Percentiles rank a stretch among this genome's conserved stretches.
phyloP scores from a whole-genome alignment of 1,284 basidiomycete genomes.

The Sanghuangporus weigelae region DNA sequence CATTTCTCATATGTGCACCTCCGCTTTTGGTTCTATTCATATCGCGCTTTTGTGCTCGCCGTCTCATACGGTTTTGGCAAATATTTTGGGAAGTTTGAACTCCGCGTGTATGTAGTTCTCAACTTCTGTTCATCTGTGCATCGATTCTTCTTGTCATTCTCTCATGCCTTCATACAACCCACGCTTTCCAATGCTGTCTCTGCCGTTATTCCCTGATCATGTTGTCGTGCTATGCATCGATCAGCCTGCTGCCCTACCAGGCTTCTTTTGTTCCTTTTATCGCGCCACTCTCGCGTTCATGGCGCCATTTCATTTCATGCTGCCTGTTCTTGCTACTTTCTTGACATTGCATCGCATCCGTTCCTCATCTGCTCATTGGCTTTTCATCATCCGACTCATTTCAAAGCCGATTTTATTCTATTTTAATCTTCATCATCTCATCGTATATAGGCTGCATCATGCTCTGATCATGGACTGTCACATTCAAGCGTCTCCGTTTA shows the following conservation, averaged over 20 bases:
- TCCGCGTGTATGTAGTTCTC: not conserved
- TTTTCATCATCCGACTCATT: not conserved
- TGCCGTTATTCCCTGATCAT: not conserved
- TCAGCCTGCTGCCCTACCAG: not conserved
- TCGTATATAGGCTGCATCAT: not conserved
- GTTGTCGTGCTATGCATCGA: not conserved
- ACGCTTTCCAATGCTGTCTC: not conserved
- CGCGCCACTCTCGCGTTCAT: not conserved
- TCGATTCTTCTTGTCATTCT: not conserved
- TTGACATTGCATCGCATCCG: not conserved
- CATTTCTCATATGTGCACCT: not conserved
- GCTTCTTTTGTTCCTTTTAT: not conserved
- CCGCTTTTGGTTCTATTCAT: not conserved
- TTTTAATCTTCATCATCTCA: not conserved
- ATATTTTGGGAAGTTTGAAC: not conserved
- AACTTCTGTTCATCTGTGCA: not conserved
- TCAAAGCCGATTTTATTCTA: not conserved
- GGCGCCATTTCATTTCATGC: not conserved
- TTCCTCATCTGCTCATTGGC: not conserved
- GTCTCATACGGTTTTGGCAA: not conserved
- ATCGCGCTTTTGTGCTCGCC: not conserved
- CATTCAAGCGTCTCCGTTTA: not conserved
- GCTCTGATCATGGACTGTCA: not conserved
- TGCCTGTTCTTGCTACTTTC: not conserved
- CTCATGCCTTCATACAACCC: not conserved